Percentiles rank a stretch among this genome's conserved stretches.
Evolutionary conservation across 139 green algal species (phyloP).

Genomic region (Mesostigma viride): DNA sequence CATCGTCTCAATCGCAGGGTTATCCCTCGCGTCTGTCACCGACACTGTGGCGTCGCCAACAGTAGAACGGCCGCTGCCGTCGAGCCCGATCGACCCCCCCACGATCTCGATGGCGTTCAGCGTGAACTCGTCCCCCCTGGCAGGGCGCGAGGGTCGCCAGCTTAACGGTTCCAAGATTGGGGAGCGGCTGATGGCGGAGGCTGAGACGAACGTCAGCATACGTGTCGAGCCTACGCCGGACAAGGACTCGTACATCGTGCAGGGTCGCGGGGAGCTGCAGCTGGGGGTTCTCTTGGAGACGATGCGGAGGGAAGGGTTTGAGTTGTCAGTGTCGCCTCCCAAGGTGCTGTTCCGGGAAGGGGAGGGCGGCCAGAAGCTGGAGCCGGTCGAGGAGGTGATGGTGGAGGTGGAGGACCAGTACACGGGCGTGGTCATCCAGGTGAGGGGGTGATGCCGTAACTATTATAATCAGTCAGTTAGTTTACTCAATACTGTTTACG

Average conservation of each 20-base stretch:
- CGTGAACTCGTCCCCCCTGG: slow-evolving; percentile 73
- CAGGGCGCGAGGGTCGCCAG: slow-evolving; percentile 39
- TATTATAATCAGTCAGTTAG: no score
- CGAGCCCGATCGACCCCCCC: slow-evolving; percentile 70
- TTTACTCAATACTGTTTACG: no score
- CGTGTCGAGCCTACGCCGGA: slow-evolving; percentile 20
- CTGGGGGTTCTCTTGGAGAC: slow-evolving; percentile 73
- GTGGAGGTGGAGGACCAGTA: slow-evolving; percentile 60
- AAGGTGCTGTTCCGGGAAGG: slow-evolving; percentile 45
- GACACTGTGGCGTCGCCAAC: slow-evolving; percentile 54
- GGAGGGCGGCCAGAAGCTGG: slow-evolving; percentile 42
- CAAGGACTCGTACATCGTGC: slow-evolving; percentile 54
- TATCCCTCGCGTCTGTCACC: slow-evolving; percentile 44
- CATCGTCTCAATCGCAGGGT: slow-evolving; percentile 62
- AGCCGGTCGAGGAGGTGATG: slow-evolving; percentile 77
- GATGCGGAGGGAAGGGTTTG: slow-evolving; percentile 72
- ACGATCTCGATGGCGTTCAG: slow-evolving; percentile 78
- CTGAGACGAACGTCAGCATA: slow-evolving; percentile 68
- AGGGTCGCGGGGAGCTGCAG: slow-evolving; percentile 79
- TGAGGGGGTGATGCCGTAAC: no score
- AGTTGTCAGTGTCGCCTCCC: slow-evolving; percentile 75
- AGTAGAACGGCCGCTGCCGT: slow-evolving; percentile 36
- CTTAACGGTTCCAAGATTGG: slow-evolving; percentile 71
- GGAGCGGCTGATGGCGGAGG: slow-evolving; percentile 61
- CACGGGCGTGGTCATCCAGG: slow-evolving; percentile 51